Evolutionary conservation across 257 asterid species (phyloP).

Genomic region (Scutellaria galericulata): DNA sequence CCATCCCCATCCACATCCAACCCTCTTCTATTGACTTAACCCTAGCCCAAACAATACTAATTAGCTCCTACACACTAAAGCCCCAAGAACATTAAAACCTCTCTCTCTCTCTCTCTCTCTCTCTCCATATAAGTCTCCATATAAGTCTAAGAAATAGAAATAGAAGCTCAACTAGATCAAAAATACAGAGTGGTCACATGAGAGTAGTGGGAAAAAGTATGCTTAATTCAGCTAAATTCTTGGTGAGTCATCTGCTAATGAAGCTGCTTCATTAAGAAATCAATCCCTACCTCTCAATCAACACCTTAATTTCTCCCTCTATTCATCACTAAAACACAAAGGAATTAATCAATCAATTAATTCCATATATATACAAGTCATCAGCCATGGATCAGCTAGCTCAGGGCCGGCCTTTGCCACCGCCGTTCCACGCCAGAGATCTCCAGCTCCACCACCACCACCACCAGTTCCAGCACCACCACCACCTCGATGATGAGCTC

Average conservation of each 20-base stretch:
- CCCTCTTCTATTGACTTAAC: slow-evolving; percentile 54
- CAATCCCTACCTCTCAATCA: too few relatives aligned
- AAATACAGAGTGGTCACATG: slow-evolving; percentile 38
- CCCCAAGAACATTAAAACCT: slow-evolving; percentile 39
- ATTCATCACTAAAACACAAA: too few relatives aligned
- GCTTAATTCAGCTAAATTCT: slow-evolving; percentile 48
- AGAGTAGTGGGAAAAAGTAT: slow-evolving; percentile 36
- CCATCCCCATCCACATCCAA: background rate
- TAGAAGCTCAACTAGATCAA: slow-evolving; percentile 26
- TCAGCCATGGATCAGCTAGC: slow-evolving; percentile 73
- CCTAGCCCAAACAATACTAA: slow-evolving; percentile 50
- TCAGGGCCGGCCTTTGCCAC: slow-evolving; percentile 86
- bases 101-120: slow-evolving; percentile 33
- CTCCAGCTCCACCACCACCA: slow-evolving; percentile 74
- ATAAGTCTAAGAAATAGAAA: slow-evolving; percentile 28
- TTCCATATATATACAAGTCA: too few relatives aligned
- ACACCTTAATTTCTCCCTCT: too few relatives aligned
- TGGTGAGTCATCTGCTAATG: slow-evolving; percentile 32
- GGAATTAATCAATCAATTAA: too few relatives aligned
- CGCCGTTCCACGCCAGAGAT: slow-evolving; percentile 75
- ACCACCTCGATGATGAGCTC: slow-evolving; percentile 60
- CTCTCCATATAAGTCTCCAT: too few relatives aligned
- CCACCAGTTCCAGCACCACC: slow-evolving; percentile 51
- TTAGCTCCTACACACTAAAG: slow-evolving; percentile 39
- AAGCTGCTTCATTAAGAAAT: too few relatives aligned